Percentiles rank a stretch among this genome's conserved stretches.
These are phyloP conservation scores for Geosmithia putterillii DNA, from an alignment of 2,329 filamentous ascomycete genomes.

Conservation along the genomic window DNA sequence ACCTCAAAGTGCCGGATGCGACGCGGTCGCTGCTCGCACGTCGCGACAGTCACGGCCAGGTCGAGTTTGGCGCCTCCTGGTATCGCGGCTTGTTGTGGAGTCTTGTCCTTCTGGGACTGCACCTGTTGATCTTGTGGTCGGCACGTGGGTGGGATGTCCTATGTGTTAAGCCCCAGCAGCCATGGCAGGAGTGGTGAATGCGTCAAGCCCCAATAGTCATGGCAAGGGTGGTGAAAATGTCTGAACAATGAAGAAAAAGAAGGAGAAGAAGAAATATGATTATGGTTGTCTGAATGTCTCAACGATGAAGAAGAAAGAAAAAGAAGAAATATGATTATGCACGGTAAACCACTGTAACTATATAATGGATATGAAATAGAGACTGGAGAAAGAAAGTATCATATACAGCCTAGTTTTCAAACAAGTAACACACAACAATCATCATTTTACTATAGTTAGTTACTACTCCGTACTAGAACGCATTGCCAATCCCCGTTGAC, in stretches of 20 bases:
- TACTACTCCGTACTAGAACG: no score
- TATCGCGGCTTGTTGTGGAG: constrained; percentile 17
- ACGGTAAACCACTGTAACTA: no score
- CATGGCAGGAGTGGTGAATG: background rate
- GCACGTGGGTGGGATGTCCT: constrained; percentile 19
- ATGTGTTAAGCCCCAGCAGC: constrained; percentile 12
- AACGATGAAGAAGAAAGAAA: no score
- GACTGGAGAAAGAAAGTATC: no score
- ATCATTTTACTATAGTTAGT: no score
- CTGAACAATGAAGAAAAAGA: background rate
- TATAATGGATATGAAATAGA: no score
- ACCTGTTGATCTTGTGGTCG: constrained; percentile 20
- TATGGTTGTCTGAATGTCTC: no score
- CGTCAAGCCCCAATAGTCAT: background rate
- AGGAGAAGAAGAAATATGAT: no score
- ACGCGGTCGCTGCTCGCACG: constrained; percentile 3
- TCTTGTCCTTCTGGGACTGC: constrained; percentile 16
- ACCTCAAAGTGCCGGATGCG: constrained; percentile 33
- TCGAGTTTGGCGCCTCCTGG: constrained; percentile 6
- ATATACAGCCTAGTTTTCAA: no score
- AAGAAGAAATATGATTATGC: no score
- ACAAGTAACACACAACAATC: no score
- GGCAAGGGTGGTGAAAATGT: background rate
- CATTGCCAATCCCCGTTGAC: background rate
- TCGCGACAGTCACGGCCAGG: constrained; percentile 6